phyloP scores from a whole-genome alignment of 768 basidiomycete species.

The Suillus brevipes region DNA sequence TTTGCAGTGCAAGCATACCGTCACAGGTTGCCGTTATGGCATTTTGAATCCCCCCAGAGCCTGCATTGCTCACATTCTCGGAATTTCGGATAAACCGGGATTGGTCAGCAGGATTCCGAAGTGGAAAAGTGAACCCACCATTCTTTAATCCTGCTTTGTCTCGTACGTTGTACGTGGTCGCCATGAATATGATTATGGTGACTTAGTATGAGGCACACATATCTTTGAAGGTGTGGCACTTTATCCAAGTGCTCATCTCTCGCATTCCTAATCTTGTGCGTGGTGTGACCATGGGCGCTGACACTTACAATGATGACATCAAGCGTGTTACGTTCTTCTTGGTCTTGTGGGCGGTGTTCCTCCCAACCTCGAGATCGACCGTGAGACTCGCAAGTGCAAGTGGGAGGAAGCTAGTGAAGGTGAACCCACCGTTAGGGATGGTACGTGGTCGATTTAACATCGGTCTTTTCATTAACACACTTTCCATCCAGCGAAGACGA shows the following conservation, averaged over 20 bases:
- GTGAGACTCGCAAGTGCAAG: constrained; percentile 71
- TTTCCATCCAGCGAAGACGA: constrained; percentile 40
- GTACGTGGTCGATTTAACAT: constrained; percentile 36
- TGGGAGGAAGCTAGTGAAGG: constrained; percentile 53
- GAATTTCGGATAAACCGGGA: too few species aligned
- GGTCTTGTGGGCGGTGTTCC: constrained; percentile 54
- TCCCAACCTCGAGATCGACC: constrained; percentile 55
- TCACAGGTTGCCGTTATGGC: background rate
- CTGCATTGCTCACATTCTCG: too few species aligned
- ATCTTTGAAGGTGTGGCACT: constrained; percentile 24
- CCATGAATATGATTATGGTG: too few species aligned
- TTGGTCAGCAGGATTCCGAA: too few species aligned
- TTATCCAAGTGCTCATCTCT: constrained; percentile 55
- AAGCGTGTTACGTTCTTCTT: constrained; percentile 53
- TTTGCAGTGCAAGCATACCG: too few species aligned
- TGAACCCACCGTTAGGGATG: constrained; percentile 57
- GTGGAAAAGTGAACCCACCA: too few species aligned
- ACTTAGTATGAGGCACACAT: too few species aligned
- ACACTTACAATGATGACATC: constrained; percentile 74
- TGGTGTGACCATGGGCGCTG: constrained; percentile 66
- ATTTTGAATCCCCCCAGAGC: background rate
- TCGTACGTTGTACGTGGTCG: too few species aligned
- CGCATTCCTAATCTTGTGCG: constrained; percentile 77
- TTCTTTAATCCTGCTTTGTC: too few species aligned
- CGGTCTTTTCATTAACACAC: background rate